Evolutionary conservation across 164 flowering plant species (phyloP).

Genomic region (Tetrastigma voinierianum): DNA sequence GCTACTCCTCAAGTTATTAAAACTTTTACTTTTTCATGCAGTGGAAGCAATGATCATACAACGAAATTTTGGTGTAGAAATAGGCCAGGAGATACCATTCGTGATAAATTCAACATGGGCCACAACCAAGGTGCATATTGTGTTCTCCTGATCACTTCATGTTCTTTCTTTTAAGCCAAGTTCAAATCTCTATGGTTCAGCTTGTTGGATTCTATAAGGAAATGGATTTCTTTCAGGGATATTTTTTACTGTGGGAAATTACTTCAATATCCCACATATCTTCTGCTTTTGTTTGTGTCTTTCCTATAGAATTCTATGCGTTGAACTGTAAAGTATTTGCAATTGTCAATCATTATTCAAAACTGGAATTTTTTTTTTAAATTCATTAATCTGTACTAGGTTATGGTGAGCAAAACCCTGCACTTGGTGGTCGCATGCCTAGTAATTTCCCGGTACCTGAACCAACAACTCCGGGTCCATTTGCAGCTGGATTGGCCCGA

Average conservation of each 20-base stretch:
- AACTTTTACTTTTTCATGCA: constrained; percentile 38
- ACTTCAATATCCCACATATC: background rate
- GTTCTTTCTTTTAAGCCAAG: too few species aligned
- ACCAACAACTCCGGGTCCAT: constrained; percentile 85
- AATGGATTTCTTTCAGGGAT: too few species aligned
- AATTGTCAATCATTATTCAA: background rate
- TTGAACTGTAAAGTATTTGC: background rate
- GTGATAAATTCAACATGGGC: constrained; percentile 68
- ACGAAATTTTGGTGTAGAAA: constrained; percentile 99
- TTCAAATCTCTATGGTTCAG: background rate
- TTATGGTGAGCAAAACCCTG: constrained; percentile 77
- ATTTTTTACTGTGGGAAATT: too few species aligned
- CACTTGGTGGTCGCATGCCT: constrained; percentile 55
- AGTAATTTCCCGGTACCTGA: constrained; percentile 66
- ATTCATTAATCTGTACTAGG: constrained; percentile 38
- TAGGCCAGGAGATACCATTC: constrained; percentile 92
- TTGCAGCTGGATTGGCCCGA: constrained; percentile 71
- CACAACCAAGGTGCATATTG: constrained; percentile 64
- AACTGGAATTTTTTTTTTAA: background rate
- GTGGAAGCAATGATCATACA: constrained; percentile 95
- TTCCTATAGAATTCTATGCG: too few species aligned
- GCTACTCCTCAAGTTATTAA: background rate
- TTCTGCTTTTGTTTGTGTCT: background rate
- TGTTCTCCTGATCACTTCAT: too few species aligned
- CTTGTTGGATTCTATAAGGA: too few species aligned